These are phyloP conservation scores for Colletotrichum sp. DNA, from an alignment of 2,329 filamentous ascomycete genomes.

Conservation along the genomic window DNA sequence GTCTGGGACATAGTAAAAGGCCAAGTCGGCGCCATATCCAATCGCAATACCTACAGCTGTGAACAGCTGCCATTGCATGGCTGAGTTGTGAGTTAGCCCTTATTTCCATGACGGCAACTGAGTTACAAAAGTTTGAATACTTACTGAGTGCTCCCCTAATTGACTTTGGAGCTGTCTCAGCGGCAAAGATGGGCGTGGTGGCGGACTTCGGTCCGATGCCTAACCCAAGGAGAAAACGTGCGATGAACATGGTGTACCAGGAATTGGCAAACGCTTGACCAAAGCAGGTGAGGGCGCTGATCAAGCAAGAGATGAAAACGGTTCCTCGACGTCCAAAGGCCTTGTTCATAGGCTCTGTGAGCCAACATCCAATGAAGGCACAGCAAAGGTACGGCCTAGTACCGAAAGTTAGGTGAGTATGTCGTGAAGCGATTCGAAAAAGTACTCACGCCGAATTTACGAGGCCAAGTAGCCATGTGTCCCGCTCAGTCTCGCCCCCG, in stretches of 20 bases:
- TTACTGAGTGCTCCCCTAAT: conserved; percentile 59
- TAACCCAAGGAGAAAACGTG: conserved; percentile 71
- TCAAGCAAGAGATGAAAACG: conserved; percentile 69
- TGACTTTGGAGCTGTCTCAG: conserved; percentile 66
- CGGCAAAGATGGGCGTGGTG: conserved; percentile 72
- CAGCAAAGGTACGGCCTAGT: conserved; percentile 64
- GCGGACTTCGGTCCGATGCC: conserved; percentile 74
- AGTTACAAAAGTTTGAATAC: background rate
- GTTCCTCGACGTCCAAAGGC: conserved; percentile 73
- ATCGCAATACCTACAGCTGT: conserved; percentile 59
- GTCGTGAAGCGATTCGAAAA: fast-evolving
- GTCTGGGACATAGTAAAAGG: conserved; percentile 62
- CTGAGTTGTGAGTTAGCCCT: conserved; percentile 39
- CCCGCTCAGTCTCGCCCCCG: conserved; percentile 48
- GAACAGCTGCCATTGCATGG: conserved; percentile 74
- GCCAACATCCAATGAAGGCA: conserved; percentile 73
- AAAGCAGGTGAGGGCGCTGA: conserved; percentile 61
- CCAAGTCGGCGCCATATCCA: conserved; percentile 64
- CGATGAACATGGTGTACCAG: conserved; percentile 71
- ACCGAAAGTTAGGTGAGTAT: fast-evolving
- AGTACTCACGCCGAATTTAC: conserved; percentile 52
- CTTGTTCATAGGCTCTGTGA: conserved; percentile 74
- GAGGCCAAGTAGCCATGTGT: conserved; percentile 64
- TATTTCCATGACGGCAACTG: fast-evolving
- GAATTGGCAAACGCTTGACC: conserved; percentile 51